phyloP scores from a whole-genome alignment of 139 green algal species.

The Tetraselmis striata region DNA sequence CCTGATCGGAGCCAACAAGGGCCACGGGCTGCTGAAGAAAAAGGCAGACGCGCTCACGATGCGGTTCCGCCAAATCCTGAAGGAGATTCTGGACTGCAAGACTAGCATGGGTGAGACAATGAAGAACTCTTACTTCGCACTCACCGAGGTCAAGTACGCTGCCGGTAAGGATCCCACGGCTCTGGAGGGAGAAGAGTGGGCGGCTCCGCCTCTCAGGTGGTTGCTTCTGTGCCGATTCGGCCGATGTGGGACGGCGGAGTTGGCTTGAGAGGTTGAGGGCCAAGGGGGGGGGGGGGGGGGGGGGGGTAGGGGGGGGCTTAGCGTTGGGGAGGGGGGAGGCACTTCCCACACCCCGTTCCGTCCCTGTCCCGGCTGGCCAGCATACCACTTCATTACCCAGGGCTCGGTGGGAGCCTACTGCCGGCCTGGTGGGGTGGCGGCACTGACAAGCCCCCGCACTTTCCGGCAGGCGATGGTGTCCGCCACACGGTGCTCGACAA shows the following conservation, averaged over 20 bases:
- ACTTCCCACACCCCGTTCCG: too few relatives aligned
- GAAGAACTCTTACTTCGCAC: constrained; percentile 83
- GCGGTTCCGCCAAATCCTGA: constrained; percentile 74
- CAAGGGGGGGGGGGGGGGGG: too few relatives aligned
- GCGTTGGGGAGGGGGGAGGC: too few relatives aligned
- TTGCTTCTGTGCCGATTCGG: too few relatives aligned
- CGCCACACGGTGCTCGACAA: constrained; percentile 92
- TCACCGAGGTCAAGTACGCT: constrained; percentile 92
- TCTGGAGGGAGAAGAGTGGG: background rate
- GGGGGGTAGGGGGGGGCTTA: too few relatives aligned
- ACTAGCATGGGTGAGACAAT: constrained; percentile 85
- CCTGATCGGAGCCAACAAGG: constrained; percentile 84
- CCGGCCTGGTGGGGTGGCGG: too few relatives aligned
- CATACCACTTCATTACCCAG: too few relatives aligned
- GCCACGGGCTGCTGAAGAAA: constrained; percentile 97
- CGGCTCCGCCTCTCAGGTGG: background rate
- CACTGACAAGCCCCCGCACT: too few relatives aligned
- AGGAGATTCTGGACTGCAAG: constrained; percentile 91
- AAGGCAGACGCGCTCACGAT: constrained; percentile 97
- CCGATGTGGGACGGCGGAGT: too few relatives aligned
- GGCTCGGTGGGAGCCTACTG: too few relatives aligned
- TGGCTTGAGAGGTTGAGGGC: too few relatives aligned
- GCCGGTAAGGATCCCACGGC: constrained; percentile 19
- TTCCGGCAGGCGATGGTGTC: constrained; percentile 72
- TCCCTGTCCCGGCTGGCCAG: too few relatives aligned